phyloP scores from a whole-genome alignment of 305 asterid species.

The Fraxinus platypoda region DNA sequence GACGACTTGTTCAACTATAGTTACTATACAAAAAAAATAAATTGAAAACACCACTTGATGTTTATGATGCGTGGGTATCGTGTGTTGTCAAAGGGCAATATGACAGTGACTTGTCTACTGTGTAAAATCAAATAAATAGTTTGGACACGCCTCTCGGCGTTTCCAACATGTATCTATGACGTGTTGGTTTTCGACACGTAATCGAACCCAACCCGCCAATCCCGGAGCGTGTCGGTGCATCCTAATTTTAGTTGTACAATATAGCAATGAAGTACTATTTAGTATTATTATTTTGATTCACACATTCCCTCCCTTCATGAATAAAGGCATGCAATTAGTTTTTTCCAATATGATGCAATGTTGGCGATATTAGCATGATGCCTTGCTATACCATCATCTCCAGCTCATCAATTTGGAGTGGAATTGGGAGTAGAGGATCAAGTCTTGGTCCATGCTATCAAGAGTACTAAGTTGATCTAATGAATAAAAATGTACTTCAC shows the following conservation, averaged over 20 bases:
- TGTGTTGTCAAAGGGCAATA: not conserved
- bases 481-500: not conserved
- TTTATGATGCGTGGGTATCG: not conserved
- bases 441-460: not conserved
- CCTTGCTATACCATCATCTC: not conserved
- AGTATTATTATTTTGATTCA: not conserved
- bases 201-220: not conserved
- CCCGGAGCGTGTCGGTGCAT: not conserved
- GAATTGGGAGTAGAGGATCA: not conserved
- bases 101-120: not conserved
- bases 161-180: not conserved
- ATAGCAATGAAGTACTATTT: not conserved
- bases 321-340: not conserved
- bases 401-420: not conserved
- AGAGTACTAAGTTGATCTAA: not conserved
- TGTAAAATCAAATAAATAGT: not conserved
- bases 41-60: not conserved
- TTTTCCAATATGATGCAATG: not conserved
- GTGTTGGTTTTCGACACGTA: not conserved
- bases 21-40: too few species aligned
- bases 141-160: not conserved
- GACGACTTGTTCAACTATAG: not conserved
- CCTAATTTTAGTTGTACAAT: not conserved
- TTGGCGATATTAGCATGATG: not conserved
- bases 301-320: not conserved